These are phyloP conservation scores for Calonectria pseudoreteaudii DNA, from an alignment of 2,329 filamentous ascomycete genomes.

Conservation along the genomic window DNA sequence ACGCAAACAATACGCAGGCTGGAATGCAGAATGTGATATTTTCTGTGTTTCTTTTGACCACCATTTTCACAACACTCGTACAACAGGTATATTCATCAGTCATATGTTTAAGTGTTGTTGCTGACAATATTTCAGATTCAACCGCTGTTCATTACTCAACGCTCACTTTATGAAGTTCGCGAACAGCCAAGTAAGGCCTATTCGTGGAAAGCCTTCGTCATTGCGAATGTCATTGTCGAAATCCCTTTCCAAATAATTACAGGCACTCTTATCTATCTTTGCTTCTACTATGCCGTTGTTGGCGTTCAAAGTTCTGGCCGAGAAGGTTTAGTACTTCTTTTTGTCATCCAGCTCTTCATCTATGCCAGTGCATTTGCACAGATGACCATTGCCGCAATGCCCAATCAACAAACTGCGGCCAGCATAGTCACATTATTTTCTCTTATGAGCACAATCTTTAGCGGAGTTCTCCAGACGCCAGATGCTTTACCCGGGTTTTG, in stretches of 20 bases:
- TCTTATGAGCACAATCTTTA: constrained; percentile 71
- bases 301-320: constrained; percentile 63
- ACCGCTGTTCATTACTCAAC: constrained; percentile 80
- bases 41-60: constrained; percentile 79
- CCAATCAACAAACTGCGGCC: constrained; percentile 75
- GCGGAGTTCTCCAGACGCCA: constrained; percentile 72
- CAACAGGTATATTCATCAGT: constrained; percentile 59
- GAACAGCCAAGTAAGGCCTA: constrained; percentile 81
- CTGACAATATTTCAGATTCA: constrained; percentile 64
- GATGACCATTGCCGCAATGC: constrained; percentile 78
- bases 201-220: constrained; percentile 80
- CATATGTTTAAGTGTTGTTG: constrained; percentile 46
- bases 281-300: constrained; percentile 76
- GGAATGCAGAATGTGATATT: constrained; percentile 84
- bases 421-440: constrained; percentile 71
- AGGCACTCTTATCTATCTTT: constrained; percentile 71
- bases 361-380: constrained; percentile 80
- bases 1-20: constrained; percentile 65
- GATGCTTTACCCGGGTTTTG: constrained; percentile 75
- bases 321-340: constrained; percentile 74
- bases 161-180: constrained; percentile 80
- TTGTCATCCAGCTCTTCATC: constrained; percentile 74
- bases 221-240: constrained; percentile 79
- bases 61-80: constrained; percentile 77
- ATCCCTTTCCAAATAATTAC: constrained; percentile 77